Percentiles rank a stretch among this genome's conserved stretches.
Evolutionary conservation across 2,329 filamentous ascomycete genomes (phyloP).

Genomic region (Leptographium radiaticola): DNA sequence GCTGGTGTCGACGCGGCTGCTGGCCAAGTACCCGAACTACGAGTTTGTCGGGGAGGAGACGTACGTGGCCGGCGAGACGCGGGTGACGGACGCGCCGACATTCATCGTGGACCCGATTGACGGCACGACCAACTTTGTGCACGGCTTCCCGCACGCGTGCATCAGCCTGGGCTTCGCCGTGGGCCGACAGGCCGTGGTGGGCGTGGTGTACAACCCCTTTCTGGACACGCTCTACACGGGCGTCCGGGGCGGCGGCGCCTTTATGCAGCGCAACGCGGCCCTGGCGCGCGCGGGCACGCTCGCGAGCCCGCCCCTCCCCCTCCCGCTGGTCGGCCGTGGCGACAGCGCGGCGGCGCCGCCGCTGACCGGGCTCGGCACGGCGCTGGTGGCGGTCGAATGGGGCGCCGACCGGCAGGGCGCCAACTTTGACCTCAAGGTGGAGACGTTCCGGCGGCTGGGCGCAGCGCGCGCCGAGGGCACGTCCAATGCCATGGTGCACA

Average conservation of each 20-base stretch:
- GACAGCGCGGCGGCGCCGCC: constrained; percentile 34
- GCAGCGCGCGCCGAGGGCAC: constrained; percentile 31
- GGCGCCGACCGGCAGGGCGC: constrained; percentile 53
- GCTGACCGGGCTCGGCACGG: constrained; percentile 45
- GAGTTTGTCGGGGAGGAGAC: constrained; percentile 68
- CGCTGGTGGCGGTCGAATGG: constrained; percentile 62
- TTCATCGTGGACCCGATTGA: constrained; percentile 78
- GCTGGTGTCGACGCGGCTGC: constrained; percentile 42
- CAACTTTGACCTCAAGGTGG: constrained; percentile 58
- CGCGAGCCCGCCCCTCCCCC: constrained; percentile 10
- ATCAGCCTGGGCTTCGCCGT: constrained; percentile 64
- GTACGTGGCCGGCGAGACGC: constrained; percentile 49
- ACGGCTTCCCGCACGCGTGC: constrained; percentile 60
- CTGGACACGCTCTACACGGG: constrained; percentile 55
- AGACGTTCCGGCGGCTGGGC: constrained; percentile 50
- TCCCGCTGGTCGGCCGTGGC: constrained; percentile 25
- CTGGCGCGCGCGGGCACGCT: constrained; percentile 22
- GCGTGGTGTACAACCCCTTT: constrained; percentile 73
- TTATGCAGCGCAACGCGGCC: constrained; percentile 31
- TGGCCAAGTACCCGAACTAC: constrained; percentile 38
- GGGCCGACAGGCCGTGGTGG: constrained; percentile 47
- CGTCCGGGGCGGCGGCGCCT: constrained; percentile 55
- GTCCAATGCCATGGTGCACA: constrained; percentile 61
- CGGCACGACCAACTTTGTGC: constrained; percentile 71
- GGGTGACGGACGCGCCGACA: constrained; percentile 52